Evolutionary conservation across 2,329 filamentous ascomycete species (phyloP).

Genomic region (Aureobasidium subglaciale): DNA sequence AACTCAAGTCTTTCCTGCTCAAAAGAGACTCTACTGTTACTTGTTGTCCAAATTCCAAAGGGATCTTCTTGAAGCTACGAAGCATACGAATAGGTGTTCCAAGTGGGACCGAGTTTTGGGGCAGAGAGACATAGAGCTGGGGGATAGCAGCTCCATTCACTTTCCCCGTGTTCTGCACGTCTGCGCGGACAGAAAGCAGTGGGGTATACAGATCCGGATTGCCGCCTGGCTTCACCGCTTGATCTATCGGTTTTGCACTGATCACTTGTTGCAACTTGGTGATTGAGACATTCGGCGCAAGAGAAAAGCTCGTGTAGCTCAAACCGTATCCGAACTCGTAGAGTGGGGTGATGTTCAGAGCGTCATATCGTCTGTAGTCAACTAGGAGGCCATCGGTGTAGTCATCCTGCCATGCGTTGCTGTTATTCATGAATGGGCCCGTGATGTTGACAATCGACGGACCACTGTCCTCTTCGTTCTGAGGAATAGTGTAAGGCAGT

Average conservation of each 20-base stretch:
- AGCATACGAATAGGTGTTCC: conserved; percentile 35
- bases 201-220: conserved; percentile 48
- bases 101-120: conserved; percentile 25
- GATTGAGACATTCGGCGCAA: neutral
- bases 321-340: conserved; percentile 74
- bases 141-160: conserved; percentile 43
- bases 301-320: conserved; percentile 63
- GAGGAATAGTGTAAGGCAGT: conserved; percentile 70
- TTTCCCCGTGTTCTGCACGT: conserved; percentile 47
- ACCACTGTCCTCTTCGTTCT: conserved; percentile 58
- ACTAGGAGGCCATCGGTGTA: conserved; percentile 71
- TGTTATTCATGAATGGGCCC: no score
- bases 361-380: conserved; percentile 68
- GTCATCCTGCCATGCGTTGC: conserved; percentile 47
- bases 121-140: conserved; percentile 49
- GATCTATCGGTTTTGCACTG: neutral
- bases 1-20: conserved; percentile 35
- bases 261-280: neutral
- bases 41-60: conserved; percentile 22
- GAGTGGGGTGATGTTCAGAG: conserved; percentile 53
- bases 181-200: conserved; percentile 40
- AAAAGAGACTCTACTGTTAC: conserved; percentile 31
- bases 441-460: conserved; percentile 60
- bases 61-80: conserved; percentile 36
- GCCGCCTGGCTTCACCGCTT: conserved; percentile 37